These are phyloP conservation scores for Hypoxylon rickii DNA, from an alignment of 495 filamentous ascomycete genomes.

Conservation along the genomic window DNA sequence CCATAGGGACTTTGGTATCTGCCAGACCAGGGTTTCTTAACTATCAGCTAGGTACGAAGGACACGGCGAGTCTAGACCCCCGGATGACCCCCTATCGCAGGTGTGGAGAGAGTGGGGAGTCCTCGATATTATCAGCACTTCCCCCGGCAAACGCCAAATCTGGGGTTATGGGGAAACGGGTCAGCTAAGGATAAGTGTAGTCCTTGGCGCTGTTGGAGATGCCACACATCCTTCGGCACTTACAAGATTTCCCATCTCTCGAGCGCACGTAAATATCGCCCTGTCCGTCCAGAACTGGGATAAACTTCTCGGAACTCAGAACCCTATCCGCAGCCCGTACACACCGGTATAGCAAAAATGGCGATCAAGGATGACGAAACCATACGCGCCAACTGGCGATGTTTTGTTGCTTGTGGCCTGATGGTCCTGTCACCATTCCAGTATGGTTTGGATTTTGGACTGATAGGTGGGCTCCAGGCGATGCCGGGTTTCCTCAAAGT, in stretches of 20 bases:
- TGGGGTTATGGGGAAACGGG: constrained; percentile 24
- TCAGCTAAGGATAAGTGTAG: constrained; percentile 4
- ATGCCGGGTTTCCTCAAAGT: constrained; percentile 55
- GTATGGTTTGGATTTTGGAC: constrained; percentile 58
- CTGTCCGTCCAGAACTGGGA: no score
- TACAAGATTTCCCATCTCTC: constrained; percentile 17
- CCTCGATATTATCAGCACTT: not conserved
- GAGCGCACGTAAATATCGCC: constrained; percentile 18
- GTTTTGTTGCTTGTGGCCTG: constrained; percentile 41
- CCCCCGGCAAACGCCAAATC: constrained; percentile 11
- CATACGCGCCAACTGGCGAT: constrained; percentile 37
- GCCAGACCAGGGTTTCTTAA: not conserved
- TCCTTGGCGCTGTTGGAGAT: constrained; percentile 21
- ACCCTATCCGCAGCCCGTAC: no score
- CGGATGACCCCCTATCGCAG: constrained; percentile 1
- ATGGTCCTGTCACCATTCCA: constrained; percentile 54
- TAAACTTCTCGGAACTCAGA: not conserved
- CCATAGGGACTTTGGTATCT: no score
- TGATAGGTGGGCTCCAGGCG: constrained; percentile 58
- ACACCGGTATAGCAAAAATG: no score
- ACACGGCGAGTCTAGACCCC: not conserved
- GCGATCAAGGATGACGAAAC: constrained; percentile 24
- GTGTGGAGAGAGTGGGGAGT: constrained; percentile 19
- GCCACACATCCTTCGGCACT: constrained; percentile 23
- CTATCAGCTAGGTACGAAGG: not conserved